Base-by-base conservation (phyloP, 208 protist species). In the Jaenimonas drosophilae region DNA sequence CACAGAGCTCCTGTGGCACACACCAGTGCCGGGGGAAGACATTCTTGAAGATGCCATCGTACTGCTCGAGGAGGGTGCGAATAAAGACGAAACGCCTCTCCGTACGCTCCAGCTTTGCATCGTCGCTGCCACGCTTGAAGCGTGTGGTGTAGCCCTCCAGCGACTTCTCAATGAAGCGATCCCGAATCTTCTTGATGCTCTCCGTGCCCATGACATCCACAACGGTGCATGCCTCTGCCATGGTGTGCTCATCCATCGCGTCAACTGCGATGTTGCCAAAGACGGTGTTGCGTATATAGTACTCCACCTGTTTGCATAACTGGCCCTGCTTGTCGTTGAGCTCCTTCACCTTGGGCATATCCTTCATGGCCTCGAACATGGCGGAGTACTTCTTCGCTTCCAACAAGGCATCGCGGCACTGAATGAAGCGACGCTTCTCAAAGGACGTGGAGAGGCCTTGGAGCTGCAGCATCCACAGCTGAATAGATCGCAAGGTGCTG, bases 61-160 rank as follows among this genome's bases (percentile, higher is more conserved):
- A 91, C 12, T 66, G 65, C 25, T 94, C 72, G 23, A 97, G 54
- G 29, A 85, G 53, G 20, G 63, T 78, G 37, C 84, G 78, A 25
- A 95, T 75, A 64, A 73, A 96, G 1, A 91, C 75, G 66, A 92
- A 97, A n/a, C 91, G 72, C 3, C 88, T 69, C 44, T 96, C 87
- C 5, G 91, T 91, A 20, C 86, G 73, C 39, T 95, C 77, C 26
- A 96, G 68, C 49, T 78, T 76, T 4, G 88, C 79, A 36, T 89
- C 68, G 23, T 96, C 84, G 25, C 75, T 81, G 25, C 82, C 87
- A 23, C 77, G 70, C 49, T 81, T 77, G 60, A 96, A 97, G 36
- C 73, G 77, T 31, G 73, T 61, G 19, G 52, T 59, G 58, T 97
- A 97, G 6, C 72, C 62, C 51, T 93, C 65, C 2, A 96, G 49